phyloP scores from a whole-genome alignment of 2,329 filamentous ascomycete genomes.

The Neocatenulostroma microsporum region DNA sequence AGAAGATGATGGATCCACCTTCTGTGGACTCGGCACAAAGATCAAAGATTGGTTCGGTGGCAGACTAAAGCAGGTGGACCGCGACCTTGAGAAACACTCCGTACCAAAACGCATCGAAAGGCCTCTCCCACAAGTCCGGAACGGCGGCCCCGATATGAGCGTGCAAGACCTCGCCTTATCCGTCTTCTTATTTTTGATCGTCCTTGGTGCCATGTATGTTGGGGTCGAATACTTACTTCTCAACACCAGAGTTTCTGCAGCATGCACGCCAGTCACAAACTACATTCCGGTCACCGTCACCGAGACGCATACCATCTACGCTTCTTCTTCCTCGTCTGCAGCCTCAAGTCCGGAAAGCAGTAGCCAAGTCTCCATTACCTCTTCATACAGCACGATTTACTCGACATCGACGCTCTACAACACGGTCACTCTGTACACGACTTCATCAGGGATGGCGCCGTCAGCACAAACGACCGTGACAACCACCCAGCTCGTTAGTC shows the following conservation, averaged over 20 bases:
- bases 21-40: slow-evolving; percentile 1
- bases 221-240: slow-evolving; percentile 25
- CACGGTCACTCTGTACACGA: slow-evolving; percentile 13
- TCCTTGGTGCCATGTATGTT: slow-evolving; percentile 16
- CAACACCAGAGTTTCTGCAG: slow-evolving; percentile 21
- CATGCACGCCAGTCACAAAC: slow-evolving; percentile 17
- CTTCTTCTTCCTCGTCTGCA: not conserved
- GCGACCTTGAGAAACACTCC: not conserved
- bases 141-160: not conserved
- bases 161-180: slow-evolving; percentile 9
- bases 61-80: too few species aligned
- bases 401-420: slow-evolving; percentile 13
- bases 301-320: slow-evolving; percentile 2
- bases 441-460: not conserved
- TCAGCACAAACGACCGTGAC: slow-evolving; percentile 8
- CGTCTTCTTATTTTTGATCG: slow-evolving; percentile 17
- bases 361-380: not conserved
- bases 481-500: slow-evolving; percentile 8
- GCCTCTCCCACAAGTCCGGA: not conserved
- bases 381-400: slow-evolving; percentile 9
- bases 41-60: too few species aligned
- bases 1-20: not conserved
- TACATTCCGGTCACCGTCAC: slow-evolving; percentile 23
- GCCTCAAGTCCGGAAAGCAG: slow-evolving; percentile 1
- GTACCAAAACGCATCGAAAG: not conserved